Evolutionary conservation across 1,284 basidiomycete species (phyloP), one percentile per base, ranked within the genome.

Genomic region (Rhodotorula sp.): DNA sequence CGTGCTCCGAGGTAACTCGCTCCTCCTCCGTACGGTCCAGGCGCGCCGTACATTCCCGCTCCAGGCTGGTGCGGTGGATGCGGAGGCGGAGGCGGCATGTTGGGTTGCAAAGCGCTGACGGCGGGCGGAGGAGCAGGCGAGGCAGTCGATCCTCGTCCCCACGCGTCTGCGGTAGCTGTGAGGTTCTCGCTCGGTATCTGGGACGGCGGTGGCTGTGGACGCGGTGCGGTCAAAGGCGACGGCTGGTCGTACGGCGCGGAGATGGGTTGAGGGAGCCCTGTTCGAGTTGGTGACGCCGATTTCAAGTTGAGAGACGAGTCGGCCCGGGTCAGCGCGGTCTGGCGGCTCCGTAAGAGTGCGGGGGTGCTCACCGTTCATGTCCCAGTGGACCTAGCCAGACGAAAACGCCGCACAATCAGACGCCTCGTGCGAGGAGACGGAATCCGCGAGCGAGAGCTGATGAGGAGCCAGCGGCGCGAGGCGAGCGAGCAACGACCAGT

Each of bases 131-230:
- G 66, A n/a, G 66, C 67, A 11, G 69, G 71, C 4, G 64, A 66
- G 28, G 66, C 66, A 13, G 63, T 62, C 9, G 52, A 50, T 1
- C 71, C 71, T 6, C 58, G 34, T 2, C 54, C 30, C 73, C 73
- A 74, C 6, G 53, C 52, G 26, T 70, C 70, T 3, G 73, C 70
- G 2, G 67, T 69, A 0, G 26, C 53, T 9, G 68, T 64, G n/a
- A 74, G 62, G 13, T 66, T 57, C 18, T 74, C 70, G 16, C 70
- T 70, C 26, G 73, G 73, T 55, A 74, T 74, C 16, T 59, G 53
- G 2, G 68, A 70, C 7, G 70, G 73, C 22, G 73, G 73, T 16
- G 67, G 66, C 30, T 71, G 67, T 0, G 73, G 64, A 3, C 67
- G 48, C 0, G 73, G 73, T 0, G 73, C 73, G 8, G 62, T 67